Percentiles rank a stretch among this genome's conserved stretches.
phyloP scores from a whole-genome alignment of 768 basidiomycete genomes.

The Lentinus tigrinus region DNA sequence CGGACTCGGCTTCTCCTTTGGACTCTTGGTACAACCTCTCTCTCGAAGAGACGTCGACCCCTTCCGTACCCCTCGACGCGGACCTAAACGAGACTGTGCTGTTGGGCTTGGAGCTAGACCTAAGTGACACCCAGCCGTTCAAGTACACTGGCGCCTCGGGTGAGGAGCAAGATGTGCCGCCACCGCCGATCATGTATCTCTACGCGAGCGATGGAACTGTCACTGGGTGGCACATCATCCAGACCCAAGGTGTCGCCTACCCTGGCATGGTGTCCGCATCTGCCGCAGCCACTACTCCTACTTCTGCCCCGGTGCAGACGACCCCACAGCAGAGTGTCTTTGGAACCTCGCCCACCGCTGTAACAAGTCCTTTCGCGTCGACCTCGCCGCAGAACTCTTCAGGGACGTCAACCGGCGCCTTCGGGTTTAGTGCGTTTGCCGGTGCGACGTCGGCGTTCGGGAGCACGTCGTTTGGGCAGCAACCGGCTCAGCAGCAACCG shows the following conservation, averaged over 20 bases:
- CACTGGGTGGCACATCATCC: conserved; percentile 69
- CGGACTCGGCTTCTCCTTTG: conserved; percentile 19
- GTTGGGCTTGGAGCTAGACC: conserved; percentile 61
- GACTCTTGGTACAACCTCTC: conserved; percentile 45
- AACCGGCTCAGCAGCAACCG: not conserved
- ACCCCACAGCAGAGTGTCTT: conserved; percentile 2
- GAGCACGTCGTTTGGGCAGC: conserved; percentile 12
- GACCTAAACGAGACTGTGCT: conserved; percentile 70
- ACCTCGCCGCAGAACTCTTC: conserved; percentile 7
- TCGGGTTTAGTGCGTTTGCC: conserved; percentile 26
- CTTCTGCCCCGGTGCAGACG: not conserved
- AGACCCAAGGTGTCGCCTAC: conserved; percentile 52
- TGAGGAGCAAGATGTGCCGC: conserved; percentile 41
- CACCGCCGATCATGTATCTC: conserved; percentile 66
- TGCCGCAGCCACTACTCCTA: not conserved
- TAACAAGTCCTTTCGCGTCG: conserved; percentile 19
- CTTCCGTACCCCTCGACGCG: conserved; percentile 67
- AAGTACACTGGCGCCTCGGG: conserved; percentile 39
- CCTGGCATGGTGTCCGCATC: conserved; percentile 46
- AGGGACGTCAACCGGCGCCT: not conserved
- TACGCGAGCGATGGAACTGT: conserved; percentile 80
- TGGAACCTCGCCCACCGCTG: conserved; percentile 5
- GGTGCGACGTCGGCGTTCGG: conserved; percentile 24
- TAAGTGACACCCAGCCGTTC: conserved; percentile 50
- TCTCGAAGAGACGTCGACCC: conserved; percentile 48